Conservation (phyloP, 495 filamentous ascomycete genomes). For the Penicillium argentinense region DNA sequence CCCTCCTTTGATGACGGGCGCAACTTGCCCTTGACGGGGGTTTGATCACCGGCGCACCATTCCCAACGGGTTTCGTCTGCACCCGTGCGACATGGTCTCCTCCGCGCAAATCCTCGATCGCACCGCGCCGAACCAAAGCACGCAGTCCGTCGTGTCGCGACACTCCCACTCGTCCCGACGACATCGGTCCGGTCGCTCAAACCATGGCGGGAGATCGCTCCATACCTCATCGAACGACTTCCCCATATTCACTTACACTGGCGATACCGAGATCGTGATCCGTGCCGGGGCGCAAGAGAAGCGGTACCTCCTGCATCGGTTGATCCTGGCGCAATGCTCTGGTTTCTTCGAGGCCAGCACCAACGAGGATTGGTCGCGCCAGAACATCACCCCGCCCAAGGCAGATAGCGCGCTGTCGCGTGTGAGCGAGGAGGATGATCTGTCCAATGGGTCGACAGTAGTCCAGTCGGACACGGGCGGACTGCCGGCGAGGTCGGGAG, state of each 20-base stretch:
- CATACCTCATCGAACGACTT: slow-evolving; percentile 84
- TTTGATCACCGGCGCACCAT: slow-evolving; percentile 18
- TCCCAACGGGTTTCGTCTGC: not conserved
- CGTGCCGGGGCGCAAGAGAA: slow-evolving; percentile 69
- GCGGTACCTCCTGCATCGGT: slow-evolving; percentile 79
- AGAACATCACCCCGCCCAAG: slow-evolving; percentile 25
- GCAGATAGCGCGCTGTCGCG: slow-evolving; percentile 47
- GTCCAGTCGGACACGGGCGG: slow-evolving; percentile 40
- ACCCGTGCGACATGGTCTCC: slow-evolving; percentile 61
- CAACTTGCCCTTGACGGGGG: slow-evolving; percentile 17
- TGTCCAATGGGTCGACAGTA: slow-evolving; percentile 44
- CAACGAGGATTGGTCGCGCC: slow-evolving; percentile 80
- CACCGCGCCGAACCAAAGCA: slow-evolving; percentile 48
- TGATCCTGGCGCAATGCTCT: slow-evolving; percentile 84
- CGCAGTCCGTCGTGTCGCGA: slow-evolving; percentile 60
- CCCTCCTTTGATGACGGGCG: slow-evolving; percentile 15
- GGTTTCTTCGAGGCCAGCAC: slow-evolving; percentile 92
- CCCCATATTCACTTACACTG: slow-evolving; percentile 83
- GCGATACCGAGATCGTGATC: slow-evolving; percentile 87
- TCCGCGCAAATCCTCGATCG: slow-evolving; percentile 64
- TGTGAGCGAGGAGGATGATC: slow-evolving; percentile 56
- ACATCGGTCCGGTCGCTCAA: slow-evolving; percentile 75
- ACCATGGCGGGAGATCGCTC: slow-evolving; percentile 72
- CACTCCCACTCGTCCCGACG: slow-evolving; percentile 54
- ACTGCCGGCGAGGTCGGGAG: slow-evolving; percentile 28